Evolutionary conservation across 805 yeast genomes (phyloP).

Genomic region (Wickerhamomyces ciferrii): DNA sequence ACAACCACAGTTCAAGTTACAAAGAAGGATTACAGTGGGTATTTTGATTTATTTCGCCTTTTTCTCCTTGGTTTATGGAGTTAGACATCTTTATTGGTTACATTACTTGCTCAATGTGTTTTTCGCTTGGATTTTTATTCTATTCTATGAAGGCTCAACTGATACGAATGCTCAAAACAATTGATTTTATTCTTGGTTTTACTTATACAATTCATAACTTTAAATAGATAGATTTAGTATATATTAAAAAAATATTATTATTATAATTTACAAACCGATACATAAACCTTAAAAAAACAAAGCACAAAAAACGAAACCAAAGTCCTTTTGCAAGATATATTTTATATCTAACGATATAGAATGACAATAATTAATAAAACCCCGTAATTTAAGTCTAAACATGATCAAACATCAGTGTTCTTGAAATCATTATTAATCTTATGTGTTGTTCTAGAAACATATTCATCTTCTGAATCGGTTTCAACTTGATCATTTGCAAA

Average conservation of each 20-base stretch:
- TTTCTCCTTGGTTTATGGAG: constrained; percentile 69
- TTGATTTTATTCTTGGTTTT: too few species aligned
- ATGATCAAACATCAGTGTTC: background rate
- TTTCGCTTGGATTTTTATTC: constrained; percentile 43
- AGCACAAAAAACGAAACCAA: background rate
- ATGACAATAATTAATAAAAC: too few species aligned
- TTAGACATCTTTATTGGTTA: constrained; percentile 79
- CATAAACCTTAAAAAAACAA: too few species aligned
- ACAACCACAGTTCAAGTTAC: constrained; percentile 18
- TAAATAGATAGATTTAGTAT: background rate
- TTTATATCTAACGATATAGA: background rate
- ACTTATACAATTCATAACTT: too few species aligned
- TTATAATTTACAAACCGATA: background rate
- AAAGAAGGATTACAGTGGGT: constrained; percentile 27
- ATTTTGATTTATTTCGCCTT: constrained; percentile 47
- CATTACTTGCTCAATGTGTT: constrained; percentile 70
- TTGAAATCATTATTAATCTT: constrained; percentile 2
- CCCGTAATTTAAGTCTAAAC: background rate
- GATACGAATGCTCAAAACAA: background rate
- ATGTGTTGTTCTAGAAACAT: constrained; percentile 19
- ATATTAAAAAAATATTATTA: background rate
- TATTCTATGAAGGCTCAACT: constrained; percentile 1
- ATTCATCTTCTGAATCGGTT: constrained; percentile 10
- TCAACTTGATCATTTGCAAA: constrained; percentile 14
- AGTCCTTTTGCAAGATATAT: background rate